Evolutionary conservation across 2,329 filamentous ascomycete genomes (phyloP), one percentile per base, ranked within the genome.

Genomic region (Ophiosphaerella herpotricha): DNA sequence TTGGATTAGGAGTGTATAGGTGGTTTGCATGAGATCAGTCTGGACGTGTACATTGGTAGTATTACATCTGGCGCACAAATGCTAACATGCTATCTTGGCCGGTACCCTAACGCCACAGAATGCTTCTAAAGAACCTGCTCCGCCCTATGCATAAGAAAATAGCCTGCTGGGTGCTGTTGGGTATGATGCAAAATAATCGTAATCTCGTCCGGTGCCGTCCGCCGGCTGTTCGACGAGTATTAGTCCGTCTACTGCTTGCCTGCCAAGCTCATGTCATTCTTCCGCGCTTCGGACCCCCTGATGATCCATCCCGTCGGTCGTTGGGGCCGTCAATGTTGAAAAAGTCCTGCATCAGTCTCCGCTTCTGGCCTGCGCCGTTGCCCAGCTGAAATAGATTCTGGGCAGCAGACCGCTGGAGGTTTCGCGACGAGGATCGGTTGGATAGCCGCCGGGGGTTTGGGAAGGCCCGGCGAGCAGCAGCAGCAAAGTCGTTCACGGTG

Each of bases 331-430:
- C 83, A 7, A 89, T 76, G 64, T 90, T 88, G 66, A 91, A 91
- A 46, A 91, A 85, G 64, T 92, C 89, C 21, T 85, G 83, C 63
- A 89, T 82, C 60, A 90, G 81, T 62, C 88, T 83, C 36, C 89
- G 82, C 72, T 93, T 93, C 60, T 85, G 81, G 1, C 89, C 89
- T 7, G 87, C 83, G 6, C 84, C 85, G 50, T 81, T 81, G 4
- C 85, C 85, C 7, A 89, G 74, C 35, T 73, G 74, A 38, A 77
- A 68, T 33, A 74, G 70, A 57, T 74, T 62, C 61, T 67, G 54
- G 43, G 66, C 61, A 37, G 68, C 60, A 9, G 62, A 58, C n/a
- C 68, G 63, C 42, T 70, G 70, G 13, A 65, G 54, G 41, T 60
- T 67, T 31, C 67, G 68, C 40, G 57, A 54, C 6, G 64, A 60